Evolutionary conservation across 495 filamentous ascomycete genomes (phyloP), one percentile per base, ranked within the genome.

Genomic region (Alectoria sarmentosa): DNA sequence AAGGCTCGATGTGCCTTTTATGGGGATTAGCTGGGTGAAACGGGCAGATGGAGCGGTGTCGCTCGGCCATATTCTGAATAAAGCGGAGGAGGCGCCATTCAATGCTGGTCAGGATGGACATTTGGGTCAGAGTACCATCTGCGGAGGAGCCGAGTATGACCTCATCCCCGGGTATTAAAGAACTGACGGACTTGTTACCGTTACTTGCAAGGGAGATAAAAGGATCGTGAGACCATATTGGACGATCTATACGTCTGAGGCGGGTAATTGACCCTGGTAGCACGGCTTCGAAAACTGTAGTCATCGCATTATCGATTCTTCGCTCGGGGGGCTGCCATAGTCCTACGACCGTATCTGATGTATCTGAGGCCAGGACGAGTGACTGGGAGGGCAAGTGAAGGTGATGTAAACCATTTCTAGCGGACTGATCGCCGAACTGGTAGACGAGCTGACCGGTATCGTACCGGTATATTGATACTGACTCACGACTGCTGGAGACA

Each of bases 71-170:
- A 63, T 86, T 85, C 62, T 89, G 83, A 32, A 91, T 68, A 64
- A 87, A 82, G 55, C 77, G 74, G 4, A 92, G 77, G 48, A 91
- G 75, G n/a, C 76, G 74, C 82, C 83, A 86, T 37, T 82, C 73
- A 60, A 79, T 72, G 52, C 52, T 21, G 1, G 73, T 68, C 0
- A 92, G 69, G 19, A 85, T 70, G n/a, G 79, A 76, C 63, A 91
- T 82, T 37, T 85, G 81, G 62, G 81, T 80, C 21, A 91, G 67
- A 0, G 86, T 81, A 6, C 90, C 90, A 69, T 88, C 83, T 32
- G 88, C 80, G 36, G 82, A 82, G 11, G 84, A 77, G 1, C 88
- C 90, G 41, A 91, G 78, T 19, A 82, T 34, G 21, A 10, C 38
- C 15, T 73, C 30, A 68, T 66, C 23, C 73, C 60, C 23, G 71